phyloP scores from a whole-genome alignment of 306 rosid genomes.

The Abrus precatorius region DNA sequence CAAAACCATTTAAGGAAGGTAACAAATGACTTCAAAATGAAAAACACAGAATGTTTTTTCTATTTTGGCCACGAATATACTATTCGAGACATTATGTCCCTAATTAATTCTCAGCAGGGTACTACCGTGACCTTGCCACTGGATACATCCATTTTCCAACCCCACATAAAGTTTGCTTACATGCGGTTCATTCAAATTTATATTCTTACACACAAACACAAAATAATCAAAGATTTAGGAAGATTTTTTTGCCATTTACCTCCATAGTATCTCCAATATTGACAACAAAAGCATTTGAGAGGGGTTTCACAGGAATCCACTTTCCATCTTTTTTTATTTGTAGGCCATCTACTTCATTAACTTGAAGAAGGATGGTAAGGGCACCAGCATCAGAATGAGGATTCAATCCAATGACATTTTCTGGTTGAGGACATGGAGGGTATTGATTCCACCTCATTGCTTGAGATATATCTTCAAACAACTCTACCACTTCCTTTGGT shows the following conservation, averaged over 20 bases:
- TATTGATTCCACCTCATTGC: slow-evolving; percentile 50
- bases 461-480: slow-evolving; percentile 40
- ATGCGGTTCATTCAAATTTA: no score
- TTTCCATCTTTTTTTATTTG: slow-evolving; percentile 53
- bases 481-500: slow-evolving; percentile 38
- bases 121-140: no score
- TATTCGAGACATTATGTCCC: no score
- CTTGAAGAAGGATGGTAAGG: slow-evolving; percentile 56
- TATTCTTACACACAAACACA: no score
- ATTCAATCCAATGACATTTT: slow-evolving; percentile 48
- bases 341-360: slow-evolving; percentile 53
- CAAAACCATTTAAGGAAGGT: no score
- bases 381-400: slow-evolving; percentile 56
- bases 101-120: no score
- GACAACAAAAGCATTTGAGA: slow-evolving; percentile 50
- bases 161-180: no score
- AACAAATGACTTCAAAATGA: no score
- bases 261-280: slow-evolving; percentile 48
- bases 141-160: no score
- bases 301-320: slow-evolving; percentile 52
- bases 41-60: no score
- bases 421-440: slow-evolving; percentile 62
- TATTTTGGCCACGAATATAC: no score
- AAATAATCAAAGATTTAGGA: no score
- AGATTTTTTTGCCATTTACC: slow-evolving; percentile 3